These are phyloP conservation scores for Saccharomyces hybrid DNA, from an alignment of 1,139 yeast species.

Conservation along the genomic window DNA sequence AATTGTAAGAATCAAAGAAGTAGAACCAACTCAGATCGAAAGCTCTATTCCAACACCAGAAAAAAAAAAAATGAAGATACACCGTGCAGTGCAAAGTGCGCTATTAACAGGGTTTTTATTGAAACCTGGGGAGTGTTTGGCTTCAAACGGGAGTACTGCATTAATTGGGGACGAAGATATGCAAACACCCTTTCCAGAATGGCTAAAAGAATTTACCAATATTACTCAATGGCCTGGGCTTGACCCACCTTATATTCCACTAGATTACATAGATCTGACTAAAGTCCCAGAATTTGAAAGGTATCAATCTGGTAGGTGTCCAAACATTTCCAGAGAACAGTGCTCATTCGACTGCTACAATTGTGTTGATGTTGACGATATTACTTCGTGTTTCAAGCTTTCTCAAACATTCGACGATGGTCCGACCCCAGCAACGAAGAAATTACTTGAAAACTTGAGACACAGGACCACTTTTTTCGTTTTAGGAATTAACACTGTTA, in stretches of 20 bases:
- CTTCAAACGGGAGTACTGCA: slow-evolving; percentile 7
- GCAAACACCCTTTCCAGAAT: slow-evolving; percentile 56
- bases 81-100: not conserved
- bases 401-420: slow-evolving; percentile 96
- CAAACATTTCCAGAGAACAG: slow-evolving; percentile 37
- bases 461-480: slow-evolving; percentile 72
- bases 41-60: too few species aligned
- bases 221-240: slow-evolving; percentile 69
- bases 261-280: slow-evolving; percentile 56
- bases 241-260: slow-evolving; percentile 82
- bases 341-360: slow-evolving; percentile 86
- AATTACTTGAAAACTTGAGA: slow-evolving; percentile 45
- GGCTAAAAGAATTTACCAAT: slow-evolving; percentile 74
- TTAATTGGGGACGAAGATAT: slow-evolving; percentile 7
- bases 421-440: slow-evolving; percentile 65
- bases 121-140: not conserved
- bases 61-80: not conserved
- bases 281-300: slow-evolving; percentile 42
- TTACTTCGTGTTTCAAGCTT: slow-evolving; percentile 60
- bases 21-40: too few species aligned
- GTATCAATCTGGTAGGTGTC: slow-evolving; percentile 58
- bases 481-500: slow-evolving; percentile 70
- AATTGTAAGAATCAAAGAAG: not conserved
- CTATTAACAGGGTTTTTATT: not conserved
- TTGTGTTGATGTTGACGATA: slow-evolving; percentile 70